Evolutionary conservation across 352 stramenopile genomes (phyloP).

Genomic region (Peronospora farinosa): DNA sequence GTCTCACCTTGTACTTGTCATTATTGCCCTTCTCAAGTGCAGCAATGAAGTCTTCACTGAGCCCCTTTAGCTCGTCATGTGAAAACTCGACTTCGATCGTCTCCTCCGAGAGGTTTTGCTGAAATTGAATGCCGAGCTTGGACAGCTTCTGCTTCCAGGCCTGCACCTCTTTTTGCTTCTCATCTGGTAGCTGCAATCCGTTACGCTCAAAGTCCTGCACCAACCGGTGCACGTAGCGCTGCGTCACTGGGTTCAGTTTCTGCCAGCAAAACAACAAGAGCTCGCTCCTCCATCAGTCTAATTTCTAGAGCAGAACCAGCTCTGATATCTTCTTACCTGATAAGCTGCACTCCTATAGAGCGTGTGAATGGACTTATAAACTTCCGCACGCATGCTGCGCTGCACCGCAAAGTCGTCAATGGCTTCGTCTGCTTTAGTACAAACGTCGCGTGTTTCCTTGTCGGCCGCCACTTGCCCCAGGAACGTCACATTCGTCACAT

Average conservation of each 20-base stretch:
- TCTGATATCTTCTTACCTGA: conserved; percentile 23
- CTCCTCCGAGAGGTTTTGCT: conserved; percentile 83
- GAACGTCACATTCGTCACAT: conserved; percentile 82
- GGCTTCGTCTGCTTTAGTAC: conserved; percentile 70
- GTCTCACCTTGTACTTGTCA: conserved; percentile 71
- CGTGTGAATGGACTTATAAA: conserved; percentile 69
- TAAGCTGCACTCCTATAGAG: conserved; percentile 45
- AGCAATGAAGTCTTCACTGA: conserved; percentile 72
- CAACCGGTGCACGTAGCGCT: conserved; percentile 73
- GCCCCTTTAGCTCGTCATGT: conserved; percentile 66
- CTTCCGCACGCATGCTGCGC: conserved; percentile 74
- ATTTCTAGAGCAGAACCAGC: background rate
- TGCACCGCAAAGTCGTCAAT: conserved; percentile 74
- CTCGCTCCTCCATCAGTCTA: background rate
- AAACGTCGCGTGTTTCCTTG: conserved; percentile 71
- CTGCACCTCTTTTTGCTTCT: conserved; percentile 69
- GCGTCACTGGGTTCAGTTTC: conserved; percentile 46
- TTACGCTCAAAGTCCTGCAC: conserved; percentile 84
- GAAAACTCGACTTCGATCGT: conserved; percentile 78
- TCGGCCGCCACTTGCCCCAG: conserved; percentile 65
- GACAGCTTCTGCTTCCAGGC: conserved; percentile 82
- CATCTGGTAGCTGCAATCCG: conserved; percentile 62
- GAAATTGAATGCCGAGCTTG: conserved; percentile 75
- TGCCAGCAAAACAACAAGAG: conserved; percentile 14
- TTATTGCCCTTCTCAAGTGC: conserved; percentile 63